Evolutionary conservation across 768 basidiomycete species (phyloP).

Genomic region (Phanerochaete sordida): DNA sequence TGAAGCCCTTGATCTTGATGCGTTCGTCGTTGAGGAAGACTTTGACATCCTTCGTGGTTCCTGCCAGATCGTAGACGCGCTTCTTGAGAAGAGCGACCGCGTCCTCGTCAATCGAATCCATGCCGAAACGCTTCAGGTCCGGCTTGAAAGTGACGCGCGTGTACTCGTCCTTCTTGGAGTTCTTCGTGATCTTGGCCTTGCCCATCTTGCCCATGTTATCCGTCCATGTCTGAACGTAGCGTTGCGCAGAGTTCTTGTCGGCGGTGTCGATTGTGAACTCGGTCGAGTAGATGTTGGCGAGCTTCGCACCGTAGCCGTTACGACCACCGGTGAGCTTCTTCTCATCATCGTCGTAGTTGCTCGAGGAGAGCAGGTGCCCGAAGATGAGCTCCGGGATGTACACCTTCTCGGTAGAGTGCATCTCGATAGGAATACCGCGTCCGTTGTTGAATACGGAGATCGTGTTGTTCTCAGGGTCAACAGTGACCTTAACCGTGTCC

Average conservation of each 20-base stretch:
- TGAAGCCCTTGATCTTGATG: constrained; percentile 92
- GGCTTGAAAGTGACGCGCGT: constrained; percentile 93
- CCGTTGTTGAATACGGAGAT: constrained; percentile 98
- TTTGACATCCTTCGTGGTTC: constrained; percentile 90
- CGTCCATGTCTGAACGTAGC: constrained; percentile 94
- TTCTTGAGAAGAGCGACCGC: constrained; percentile 85
- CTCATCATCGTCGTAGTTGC: constrained; percentile 98
- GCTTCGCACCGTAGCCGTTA: constrained; percentile 97
- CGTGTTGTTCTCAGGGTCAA: constrained; percentile 76
- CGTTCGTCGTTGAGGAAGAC: constrained; percentile 91
- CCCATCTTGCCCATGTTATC: constrained; percentile 90
- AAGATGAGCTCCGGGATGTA: constrained; percentile 98
- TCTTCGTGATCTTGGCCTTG: constrained; percentile 91
- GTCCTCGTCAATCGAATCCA: constrained; percentile 88
- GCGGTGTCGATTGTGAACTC: constrained; percentile 97
- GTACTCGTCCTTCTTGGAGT: constrained; percentile 82
- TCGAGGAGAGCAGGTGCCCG: constrained; percentile 89
- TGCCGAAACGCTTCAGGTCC: constrained; percentile 88
- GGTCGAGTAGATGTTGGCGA: constrained; percentile 96
- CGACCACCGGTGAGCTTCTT: constrained; percentile 98
- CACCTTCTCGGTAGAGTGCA: constrained; percentile 88
- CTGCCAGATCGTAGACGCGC: constrained; percentile 96
- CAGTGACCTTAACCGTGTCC: constrained; percentile 86
- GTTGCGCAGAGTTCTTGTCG: constrained; percentile 78
- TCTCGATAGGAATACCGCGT: constrained; percentile 93